Evolutionary conservation across 805 yeast species (phyloP), one percentile per base, ranked within the genome.

Genomic region (Wickerhamomyces tratensis): DNA sequence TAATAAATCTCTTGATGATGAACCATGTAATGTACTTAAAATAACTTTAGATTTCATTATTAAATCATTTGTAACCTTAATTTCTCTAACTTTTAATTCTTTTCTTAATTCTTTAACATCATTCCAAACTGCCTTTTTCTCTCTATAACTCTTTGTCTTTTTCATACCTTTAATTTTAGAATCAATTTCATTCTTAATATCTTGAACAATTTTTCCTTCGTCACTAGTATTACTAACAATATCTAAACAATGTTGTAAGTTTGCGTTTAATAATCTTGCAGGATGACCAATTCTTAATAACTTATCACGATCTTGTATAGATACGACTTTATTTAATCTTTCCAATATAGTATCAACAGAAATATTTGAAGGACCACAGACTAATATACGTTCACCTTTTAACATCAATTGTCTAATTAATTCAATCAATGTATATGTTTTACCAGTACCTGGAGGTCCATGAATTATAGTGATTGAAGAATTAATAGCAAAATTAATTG

Each of bases 221-320:
- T 76, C 77, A 27, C 76, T 71, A 25, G 65, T 67, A 47, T 77
- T 79, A 8, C 86, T 72, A 1, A 86, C 65, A 15, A 84, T 64
- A 50, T 89, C 96, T 25, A 89, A 61, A 0, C 95, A 86, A 57
- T 87, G 95, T 25, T 73, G 67, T 33, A 80, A 60, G 43, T 79
- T 82, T 0, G 71, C 53, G 1, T 74, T 72, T 14, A 87, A 58
- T 12, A 91, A 67, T 43, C 97, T 72, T 1, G 97, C 95, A 0
- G 98, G 98, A 59, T 93, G 97, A 0, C 98, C 98, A 34, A 91
- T 72, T 53, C 98, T 70, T 10, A 91, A 67, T n/a, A 93, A 61
- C 43, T 75, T 55, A 36, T 67, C 60, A 11, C 71, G 67, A 1
- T 67, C 67, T 12, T 31, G 14, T 6, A 6, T 31, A 6, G 34